Evolutionary conservation across 805 yeast species (phyloP), one percentile per base, ranked within the genome.

Genomic region (Lipomyces chichibuensis): DNA sequence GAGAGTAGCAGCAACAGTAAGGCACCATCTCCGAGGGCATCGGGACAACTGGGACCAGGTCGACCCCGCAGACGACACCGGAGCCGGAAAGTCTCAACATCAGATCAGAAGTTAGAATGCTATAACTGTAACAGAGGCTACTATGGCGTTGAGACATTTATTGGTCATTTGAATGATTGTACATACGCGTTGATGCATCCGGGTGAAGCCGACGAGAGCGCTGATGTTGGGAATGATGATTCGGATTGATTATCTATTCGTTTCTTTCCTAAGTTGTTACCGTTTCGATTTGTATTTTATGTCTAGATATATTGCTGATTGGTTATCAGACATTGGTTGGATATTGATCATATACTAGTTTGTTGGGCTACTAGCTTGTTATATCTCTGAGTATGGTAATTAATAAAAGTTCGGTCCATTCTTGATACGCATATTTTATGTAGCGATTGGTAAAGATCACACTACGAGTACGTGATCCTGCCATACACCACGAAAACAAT

Each of bases 171-270:
- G 57, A 67, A 67, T 29, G 71, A 65, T 23, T 67, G 71, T 39
- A 67, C 71, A n/a, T 67, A 65, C 58, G 66, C 66, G 20, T 20
- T 67, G 14, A 67, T 65, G 69, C 71, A 65, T 57, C 66, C 69
- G 3, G 66, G 54, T 11, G 71, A 65, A 29, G 49, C 49, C 25
- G 58, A 55, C 6, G 67, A n/a, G 37, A 33, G 29, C 39, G 60
- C 25, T 14, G 51, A 57, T 20, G 14, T 35, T 3, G 55, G 55
- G 20, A 52, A 25, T 52, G 33, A 52, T 13, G 33, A 52, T 52
- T 52, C 55, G 33, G 33, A 52, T 17, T 43, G 49, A 43, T 37
- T 5, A 13, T 37, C 39, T 13, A 3, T 35, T 35, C 14, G 1
- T 9, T 35, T 35, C 17, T 5, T 11, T n/a, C n/a, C n/a, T n/a